Evolutionary conservation across 208 protist genomes (phyloP).

Genomic region (Acanthamoeba castellanii): DNA sequence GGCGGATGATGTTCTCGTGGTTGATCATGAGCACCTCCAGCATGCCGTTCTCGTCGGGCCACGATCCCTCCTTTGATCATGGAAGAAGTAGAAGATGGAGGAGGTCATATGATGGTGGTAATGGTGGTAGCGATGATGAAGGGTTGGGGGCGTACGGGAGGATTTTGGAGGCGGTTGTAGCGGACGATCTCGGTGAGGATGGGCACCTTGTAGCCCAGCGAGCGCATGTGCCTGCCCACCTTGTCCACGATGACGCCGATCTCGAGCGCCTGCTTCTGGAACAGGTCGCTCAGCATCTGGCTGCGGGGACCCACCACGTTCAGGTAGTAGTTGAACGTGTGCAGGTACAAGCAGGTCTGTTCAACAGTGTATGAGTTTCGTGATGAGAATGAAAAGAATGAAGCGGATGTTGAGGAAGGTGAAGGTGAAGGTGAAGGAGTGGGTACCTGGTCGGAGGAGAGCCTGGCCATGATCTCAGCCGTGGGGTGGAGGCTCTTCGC

Average conservation of each 20-base stretch:
- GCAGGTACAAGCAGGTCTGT: conserved; percentile 2
- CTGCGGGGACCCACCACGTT: conserved; percentile 29
- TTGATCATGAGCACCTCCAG: background rate
- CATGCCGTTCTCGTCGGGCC: conserved; percentile 42
- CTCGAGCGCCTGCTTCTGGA: background rate
- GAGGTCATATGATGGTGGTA: background rate
- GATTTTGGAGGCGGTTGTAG: background rate
- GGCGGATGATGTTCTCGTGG: background rate
- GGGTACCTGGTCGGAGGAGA: background rate
- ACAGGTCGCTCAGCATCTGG: background rate
- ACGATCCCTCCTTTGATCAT: background rate
- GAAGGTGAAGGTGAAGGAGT: background rate
- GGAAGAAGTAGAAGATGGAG: background rate
- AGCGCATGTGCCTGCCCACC: background rate
- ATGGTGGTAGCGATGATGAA: background rate
- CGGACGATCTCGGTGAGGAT: conserved; percentile 1
- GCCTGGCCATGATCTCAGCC: background rate
- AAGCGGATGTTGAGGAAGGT: background rate
- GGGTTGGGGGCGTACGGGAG: background rate
- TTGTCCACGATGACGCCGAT: background rate
- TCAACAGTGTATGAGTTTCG: background rate
- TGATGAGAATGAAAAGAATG: background rate
- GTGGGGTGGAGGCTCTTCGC: background rate
- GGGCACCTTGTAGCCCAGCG: conserved; percentile 17
- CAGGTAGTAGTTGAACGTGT: conserved; percentile 21